Evolutionary conservation across 1,284 basidiomycete species (phyloP).

Genomic region (Hypsizygus ulmarius): DNA sequence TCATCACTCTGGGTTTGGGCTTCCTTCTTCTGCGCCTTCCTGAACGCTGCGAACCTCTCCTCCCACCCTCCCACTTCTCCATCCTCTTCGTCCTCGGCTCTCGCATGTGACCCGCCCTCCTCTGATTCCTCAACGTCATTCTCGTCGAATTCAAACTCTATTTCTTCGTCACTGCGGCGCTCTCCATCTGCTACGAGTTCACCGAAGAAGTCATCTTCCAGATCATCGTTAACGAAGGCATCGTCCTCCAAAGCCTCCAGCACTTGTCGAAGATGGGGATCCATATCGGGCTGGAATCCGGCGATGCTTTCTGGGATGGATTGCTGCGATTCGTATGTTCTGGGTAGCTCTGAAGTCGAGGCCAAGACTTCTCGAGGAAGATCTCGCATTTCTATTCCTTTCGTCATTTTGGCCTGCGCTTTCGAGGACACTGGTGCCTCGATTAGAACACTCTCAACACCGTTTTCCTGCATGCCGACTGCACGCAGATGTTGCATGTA

Average conservation of each 20-base stretch:
- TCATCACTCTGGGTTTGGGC: constrained; percentile 39
- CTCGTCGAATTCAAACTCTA: constrained; percentile 72
- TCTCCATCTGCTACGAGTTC: constrained; percentile 77
- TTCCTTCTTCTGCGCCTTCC: constrained; percentile 39
- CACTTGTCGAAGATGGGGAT: constrained; percentile 91
- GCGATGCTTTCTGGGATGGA: constrained; percentile 79
- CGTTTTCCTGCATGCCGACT: constrained; percentile 72
- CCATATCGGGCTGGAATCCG: constrained; percentile 95
- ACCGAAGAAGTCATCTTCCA: constrained; percentile 72
- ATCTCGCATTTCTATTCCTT: constrained; percentile 43
- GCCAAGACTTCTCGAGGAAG: constrained; percentile 75
- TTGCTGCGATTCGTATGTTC: constrained; percentile 71
- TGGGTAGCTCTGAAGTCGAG: constrained; percentile 70
- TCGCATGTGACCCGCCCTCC: constrained; percentile 2
- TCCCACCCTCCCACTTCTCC: constrained; percentile 56
- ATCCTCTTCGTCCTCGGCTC: constrained; percentile 27
- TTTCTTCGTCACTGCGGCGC: constrained; percentile 48
- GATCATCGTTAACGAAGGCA: constrained; percentile 80
- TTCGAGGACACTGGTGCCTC: constrained; percentile 57
- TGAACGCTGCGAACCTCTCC: constrained; percentile 75
- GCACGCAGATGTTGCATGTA: constrained; percentile 96
- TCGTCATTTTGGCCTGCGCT: constrained; percentile 33
- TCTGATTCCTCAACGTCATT: constrained; percentile 40
- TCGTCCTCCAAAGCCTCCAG: constrained; percentile 97
- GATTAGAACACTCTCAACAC: constrained; percentile 73